Evolutionary conservation across 129 eudicot genomes (phyloP).

Genomic region (Lactuca sativa): DNA sequence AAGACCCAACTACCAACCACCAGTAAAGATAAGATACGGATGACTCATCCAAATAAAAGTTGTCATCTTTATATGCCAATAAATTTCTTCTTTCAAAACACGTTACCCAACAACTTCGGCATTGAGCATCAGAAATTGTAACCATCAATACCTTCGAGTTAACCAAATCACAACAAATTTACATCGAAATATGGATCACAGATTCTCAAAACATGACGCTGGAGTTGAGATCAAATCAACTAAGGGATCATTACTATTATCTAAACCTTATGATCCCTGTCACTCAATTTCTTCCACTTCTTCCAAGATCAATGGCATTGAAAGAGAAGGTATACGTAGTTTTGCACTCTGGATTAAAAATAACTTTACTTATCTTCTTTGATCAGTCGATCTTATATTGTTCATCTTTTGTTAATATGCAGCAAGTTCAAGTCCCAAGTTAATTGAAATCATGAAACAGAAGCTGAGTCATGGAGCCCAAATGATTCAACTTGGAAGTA

Average conservation of each 20-base stretch:
- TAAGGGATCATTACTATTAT: conserved; percentile 18
- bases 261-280: conserved; percentile 28
- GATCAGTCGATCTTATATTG: neutral
- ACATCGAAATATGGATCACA: conserved; percentile 25
- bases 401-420: conserved; percentile 9
- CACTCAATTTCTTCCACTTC: conserved; percentile 2
- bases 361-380: neutral
- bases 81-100: conserved; percentile 21
- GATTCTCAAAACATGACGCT: conserved; percentile 15
- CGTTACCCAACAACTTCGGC: conserved; percentile 10
- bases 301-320: conserved; percentile 9
- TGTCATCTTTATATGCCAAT: conserved; percentile 13
- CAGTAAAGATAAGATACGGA: conserved; percentile 18
- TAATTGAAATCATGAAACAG: conserved; percentile 37
- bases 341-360: conserved; percentile 5
- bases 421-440: conserved; percentile 36
- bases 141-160: neutral
- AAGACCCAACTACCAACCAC: conserved; percentile 22
- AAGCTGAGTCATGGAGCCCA: conserved; percentile 43
- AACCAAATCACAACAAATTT: conserved; percentile 1
- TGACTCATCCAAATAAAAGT: conserved; percentile 36
- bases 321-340: conserved; percentile 4
- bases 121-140: conserved; percentile 1
- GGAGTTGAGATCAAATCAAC: conserved; percentile 29
- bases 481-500: conserved; percentile 33